Conservation (phyloP, 768 basidiomycete genomes). For the Epithele typhae region DNA sequence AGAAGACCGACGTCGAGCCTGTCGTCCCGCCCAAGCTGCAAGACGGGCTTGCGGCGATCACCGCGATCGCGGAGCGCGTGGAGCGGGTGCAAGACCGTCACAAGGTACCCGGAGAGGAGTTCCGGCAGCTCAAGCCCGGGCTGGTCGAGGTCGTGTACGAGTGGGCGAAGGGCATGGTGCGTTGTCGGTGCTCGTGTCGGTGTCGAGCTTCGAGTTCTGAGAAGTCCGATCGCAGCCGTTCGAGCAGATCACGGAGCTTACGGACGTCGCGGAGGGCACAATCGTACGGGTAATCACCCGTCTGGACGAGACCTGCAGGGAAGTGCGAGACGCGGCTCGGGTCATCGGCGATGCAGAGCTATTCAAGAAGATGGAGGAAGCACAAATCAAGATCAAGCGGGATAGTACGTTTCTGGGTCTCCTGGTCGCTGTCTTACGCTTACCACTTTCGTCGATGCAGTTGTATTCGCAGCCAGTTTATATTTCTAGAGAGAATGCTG, state of each 20-base stretch:
- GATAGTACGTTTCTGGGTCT: slow-evolving; percentile 66
- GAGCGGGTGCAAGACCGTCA: slow-evolving; percentile 74
- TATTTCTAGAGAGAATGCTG: slow-evolving; percentile 79
- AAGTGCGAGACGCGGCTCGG: slow-evolving; percentile 94
- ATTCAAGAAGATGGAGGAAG: slow-evolving; percentile 98
- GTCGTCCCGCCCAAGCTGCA: slow-evolving; percentile 73
- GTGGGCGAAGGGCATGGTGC: slow-evolving; percentile 98
- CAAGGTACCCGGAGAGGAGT: slow-evolving; percentile 76
- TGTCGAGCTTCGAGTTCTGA: not conserved
- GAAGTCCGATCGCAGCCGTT: slow-evolving; percentile 65
- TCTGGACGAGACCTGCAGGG: slow-evolving; percentile 93
- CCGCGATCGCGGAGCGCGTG: slow-evolving; percentile 74
- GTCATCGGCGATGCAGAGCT: slow-evolving; percentile 95
- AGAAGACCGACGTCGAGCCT: slow-evolving; percentile 92
- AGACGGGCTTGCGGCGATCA: slow-evolving; percentile 74
- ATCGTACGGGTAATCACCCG: slow-evolving; percentile 96
- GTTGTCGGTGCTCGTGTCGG: no score
- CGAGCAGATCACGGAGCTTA: slow-evolving; percentile 86
- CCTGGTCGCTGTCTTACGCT: not conserved
- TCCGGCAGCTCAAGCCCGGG: slow-evolving; percentile 83
- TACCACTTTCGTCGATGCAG: slow-evolving; percentile 30
- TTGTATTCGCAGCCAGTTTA: slow-evolving; percentile 84
- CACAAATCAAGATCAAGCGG: slow-evolving; percentile 89
- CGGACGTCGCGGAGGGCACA: slow-evolving; percentile 94
- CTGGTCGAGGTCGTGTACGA: slow-evolving; percentile 97